Base-by-base conservation (phyloP, 2,329 filamentous ascomycete species). In the Aureobasidium melanogenum region DNA sequence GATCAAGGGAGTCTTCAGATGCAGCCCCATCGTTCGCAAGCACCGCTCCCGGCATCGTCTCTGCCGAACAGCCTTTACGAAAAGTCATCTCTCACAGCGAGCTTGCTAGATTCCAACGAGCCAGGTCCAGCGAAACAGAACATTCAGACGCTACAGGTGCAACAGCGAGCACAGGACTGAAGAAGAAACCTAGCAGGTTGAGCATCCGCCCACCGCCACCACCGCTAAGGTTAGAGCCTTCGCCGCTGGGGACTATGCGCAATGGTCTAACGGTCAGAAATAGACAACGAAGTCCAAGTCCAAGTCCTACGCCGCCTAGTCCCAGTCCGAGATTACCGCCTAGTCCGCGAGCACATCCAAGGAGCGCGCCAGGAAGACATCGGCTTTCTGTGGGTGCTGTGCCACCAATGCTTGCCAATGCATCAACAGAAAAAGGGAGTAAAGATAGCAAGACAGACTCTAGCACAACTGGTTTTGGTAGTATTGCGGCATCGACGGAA, bases 1-100 rank as follows among this genome's bases (percentile, higher is more conserved):
- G 17, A 10, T 44, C 43, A 14, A 39, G 41, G 24, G 43, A 41
- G 22, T 48, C 28, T 9, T 30, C 32, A 10, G 61, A 62, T 26
- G 5, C 46, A 41, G 44, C 52, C 30, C 46, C 61, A 5, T 43
- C 62, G 41, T 62, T 55, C 19, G 44, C 59, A 58, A 61, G 47
- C 5, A 62, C 56, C 60, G 56, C 62, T 19, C 59, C 64, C 19
- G 60, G 82, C 22, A 43, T 60, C 26, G 34, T 60, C 1, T 78
- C 84, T 1, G 79, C 80, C 39, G 85, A 86, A 32, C 89, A 88
- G 38, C 92, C 93, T 4, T 76, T 97, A 36, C 83, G 94, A 58
- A 88, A 89, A 60, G 88, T 99, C 9, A 79, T 97, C 34, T 96
- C 92, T 1, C 91, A 89, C 67, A 87, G 88, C 0, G 93, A 97